A percentile compares a stretch with the other conserved stretches of the same genome.
Conservation (phyloP, 176 grass and related monocot species). For the Puccinellia tenuiflora region DNA sequence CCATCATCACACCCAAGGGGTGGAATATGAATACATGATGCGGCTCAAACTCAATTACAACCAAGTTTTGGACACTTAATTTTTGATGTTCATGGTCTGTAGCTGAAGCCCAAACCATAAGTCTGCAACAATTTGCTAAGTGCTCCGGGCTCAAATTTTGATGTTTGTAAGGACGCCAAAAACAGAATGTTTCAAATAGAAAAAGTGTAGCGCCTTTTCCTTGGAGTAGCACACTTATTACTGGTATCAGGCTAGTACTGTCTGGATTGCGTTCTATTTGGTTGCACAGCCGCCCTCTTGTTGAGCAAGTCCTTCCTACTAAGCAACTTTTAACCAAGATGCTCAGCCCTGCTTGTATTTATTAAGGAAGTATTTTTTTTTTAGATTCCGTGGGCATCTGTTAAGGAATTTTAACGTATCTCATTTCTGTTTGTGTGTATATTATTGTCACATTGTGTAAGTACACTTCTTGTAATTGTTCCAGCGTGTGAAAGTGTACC, state of each 20-base stretch:
- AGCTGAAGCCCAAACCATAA: neutral
- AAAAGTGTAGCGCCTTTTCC: neutral
- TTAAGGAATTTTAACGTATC: neutral
- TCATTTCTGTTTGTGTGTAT: neutral
- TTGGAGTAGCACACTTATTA: neutral
- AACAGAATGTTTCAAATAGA: neutral
- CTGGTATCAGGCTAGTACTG: neutral
- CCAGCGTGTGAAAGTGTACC: conserved; percentile 95
- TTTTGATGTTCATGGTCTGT: neutral
- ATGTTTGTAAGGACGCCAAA: neutral
- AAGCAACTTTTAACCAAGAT: conserved; percentile 1
- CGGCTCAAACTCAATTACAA: neutral
- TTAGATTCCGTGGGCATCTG: neutral
- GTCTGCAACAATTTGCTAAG: neutral
- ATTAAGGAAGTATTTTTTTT: neutral
- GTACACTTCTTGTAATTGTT: conserved; percentile 28
- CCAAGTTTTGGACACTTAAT: neutral
- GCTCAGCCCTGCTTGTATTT: neutral
- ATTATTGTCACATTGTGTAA: neutral
- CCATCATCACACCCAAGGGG: conserved; percentile 4
- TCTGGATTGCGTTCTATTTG: neutral
- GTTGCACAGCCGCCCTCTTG: neutral
- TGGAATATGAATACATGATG: neutral
- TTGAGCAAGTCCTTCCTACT: neutral
- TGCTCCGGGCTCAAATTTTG: neutral